Conservation (phyloP, 129 eudicot genomes). For the Apium graveolens region DNA sequence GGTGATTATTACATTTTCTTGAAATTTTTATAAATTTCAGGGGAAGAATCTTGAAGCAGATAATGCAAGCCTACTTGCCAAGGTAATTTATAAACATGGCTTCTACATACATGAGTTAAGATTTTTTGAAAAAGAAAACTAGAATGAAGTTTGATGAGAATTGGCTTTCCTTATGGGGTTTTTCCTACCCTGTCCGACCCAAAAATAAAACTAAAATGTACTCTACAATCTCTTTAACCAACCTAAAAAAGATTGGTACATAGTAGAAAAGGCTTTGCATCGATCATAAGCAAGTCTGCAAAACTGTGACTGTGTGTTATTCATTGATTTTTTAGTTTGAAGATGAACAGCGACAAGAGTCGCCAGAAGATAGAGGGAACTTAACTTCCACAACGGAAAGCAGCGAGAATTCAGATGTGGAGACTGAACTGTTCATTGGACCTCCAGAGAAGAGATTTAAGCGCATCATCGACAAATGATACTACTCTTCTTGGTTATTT, state of each 20-base stretch:
- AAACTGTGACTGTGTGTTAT: not conserved
- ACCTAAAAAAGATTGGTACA: too few species aligned
- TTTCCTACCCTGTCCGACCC: too few species aligned
- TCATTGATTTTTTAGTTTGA: conserved; percentile 27
- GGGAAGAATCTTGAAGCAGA: conserved; percentile 64
- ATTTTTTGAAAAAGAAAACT: too few species aligned
- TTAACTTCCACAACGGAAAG: conserved; percentile 28
- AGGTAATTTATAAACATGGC: conserved; percentile 35
- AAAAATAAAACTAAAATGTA: too few species aligned
- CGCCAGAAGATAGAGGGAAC: conserved; percentile 25
- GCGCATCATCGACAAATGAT: not conserved
- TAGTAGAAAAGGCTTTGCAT: too few species aligned
- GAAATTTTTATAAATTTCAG: conserved; percentile 24
- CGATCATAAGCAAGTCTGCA: too few species aligned
- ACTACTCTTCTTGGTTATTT: not conserved
- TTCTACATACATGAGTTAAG: not conserved
- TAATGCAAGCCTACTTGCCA: conserved; percentile 53
- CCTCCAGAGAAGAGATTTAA: conserved; percentile 14
- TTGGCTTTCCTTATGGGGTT: too few species aligned
- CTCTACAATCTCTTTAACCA: too few species aligned
- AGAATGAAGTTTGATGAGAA: too few species aligned
- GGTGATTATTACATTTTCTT: not conserved
- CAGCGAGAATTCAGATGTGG: conserved; percentile 78
- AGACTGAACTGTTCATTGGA: conserved; percentile 51
- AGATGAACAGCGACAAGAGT: conserved; percentile 21